Conservation (phyloP, 768 basidiomycete species). For the button mushroom (Agaricus bisporus) region DNA sequence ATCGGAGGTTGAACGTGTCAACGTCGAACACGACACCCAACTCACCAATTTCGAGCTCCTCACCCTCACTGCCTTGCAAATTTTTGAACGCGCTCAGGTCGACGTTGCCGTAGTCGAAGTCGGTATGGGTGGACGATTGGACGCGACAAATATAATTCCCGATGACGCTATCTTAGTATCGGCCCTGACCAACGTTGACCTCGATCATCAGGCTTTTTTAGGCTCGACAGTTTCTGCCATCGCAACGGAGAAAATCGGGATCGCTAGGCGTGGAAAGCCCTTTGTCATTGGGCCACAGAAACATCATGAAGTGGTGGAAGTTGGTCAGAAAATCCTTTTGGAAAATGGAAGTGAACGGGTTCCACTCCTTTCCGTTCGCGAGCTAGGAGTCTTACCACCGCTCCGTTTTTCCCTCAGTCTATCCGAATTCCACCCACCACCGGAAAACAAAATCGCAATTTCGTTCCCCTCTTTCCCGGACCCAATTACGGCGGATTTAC, state of each 20-base stretch:
- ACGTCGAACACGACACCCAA: conserved; percentile 34
- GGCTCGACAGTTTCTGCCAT: conserved; percentile 73
- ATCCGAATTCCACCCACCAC: conserved; percentile 27
- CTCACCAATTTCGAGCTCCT: conserved; percentile 82
- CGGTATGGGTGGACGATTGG: conserved; percentile 88
- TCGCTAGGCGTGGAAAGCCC: conserved; percentile 55
- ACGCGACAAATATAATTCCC: conserved; percentile 90
- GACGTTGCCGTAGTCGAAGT: conserved; percentile 89
- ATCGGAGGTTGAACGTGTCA: conserved; percentile 39
- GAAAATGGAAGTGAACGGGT: conserved; percentile 38
- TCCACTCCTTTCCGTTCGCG: conserved; percentile 34
- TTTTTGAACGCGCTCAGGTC: conserved; percentile 65
- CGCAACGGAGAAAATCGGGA: conserved; percentile 77
- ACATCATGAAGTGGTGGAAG: conserved; percentile 43
- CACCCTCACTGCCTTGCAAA: conserved; percentile 69
- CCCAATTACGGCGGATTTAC: conserved; percentile 45
- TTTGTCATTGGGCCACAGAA: conserved; percentile 66
- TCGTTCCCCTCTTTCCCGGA: conserved; percentile 36
- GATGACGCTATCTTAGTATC: conserved; percentile 64
- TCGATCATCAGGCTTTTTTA: conserved; percentile 91
- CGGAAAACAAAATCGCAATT: conserved; percentile 36
- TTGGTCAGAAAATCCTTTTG: conserved; percentile 37
- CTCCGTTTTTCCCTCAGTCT: conserved; percentile 20
- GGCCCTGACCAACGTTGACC: conserved; percentile 80
- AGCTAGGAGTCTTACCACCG: conserved; percentile 20